Evolutionary conservation across 2,329 filamentous ascomycete genomes (phyloP).

Genomic region (Fusarium miscanthi): DNA sequence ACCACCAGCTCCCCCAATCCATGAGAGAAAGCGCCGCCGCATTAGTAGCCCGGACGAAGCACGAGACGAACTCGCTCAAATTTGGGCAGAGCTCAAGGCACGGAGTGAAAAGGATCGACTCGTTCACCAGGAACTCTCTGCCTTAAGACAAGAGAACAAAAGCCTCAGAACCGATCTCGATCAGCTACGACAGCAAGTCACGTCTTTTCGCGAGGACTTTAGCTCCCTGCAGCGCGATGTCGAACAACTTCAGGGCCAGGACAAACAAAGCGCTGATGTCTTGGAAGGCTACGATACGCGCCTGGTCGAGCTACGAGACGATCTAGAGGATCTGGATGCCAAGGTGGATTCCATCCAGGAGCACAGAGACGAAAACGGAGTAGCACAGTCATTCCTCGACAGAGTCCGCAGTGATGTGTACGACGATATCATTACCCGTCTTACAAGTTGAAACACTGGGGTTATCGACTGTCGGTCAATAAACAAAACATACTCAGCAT

Average conservation of each 20-base stretch:
- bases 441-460: not conserved
- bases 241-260: conserved; percentile 9
- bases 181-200: not conserved
- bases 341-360: conserved; percentile 25
- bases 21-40: conserved; percentile 19
- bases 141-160: conserved; percentile 1
- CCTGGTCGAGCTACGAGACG: conserved; percentile 10
- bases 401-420: conserved; percentile 16
- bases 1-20: conserved; percentile 1
- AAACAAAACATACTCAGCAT: not conserved
- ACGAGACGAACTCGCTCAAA: not conserved
- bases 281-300: conserved; percentile 22
- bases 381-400: conserved; percentile 11
- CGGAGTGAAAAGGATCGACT: conserved; percentile 4
- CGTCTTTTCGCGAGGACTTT: not conserved
- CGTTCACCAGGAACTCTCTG: conserved; percentile 6
- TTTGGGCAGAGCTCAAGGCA: conserved; percentile 15
- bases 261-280: conserved; percentile 1
- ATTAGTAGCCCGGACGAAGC: not conserved
- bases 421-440: conserved; percentile 12
- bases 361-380: conserved; percentile 17
- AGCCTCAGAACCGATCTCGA: not conserved
- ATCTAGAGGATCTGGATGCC: conserved; percentile 20
- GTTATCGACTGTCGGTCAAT: not conserved
- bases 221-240: conserved; percentile 4